phyloP scores from a whole-genome alignment of 352 stramenopile species.

The Blastocystis sp. region DNA sequence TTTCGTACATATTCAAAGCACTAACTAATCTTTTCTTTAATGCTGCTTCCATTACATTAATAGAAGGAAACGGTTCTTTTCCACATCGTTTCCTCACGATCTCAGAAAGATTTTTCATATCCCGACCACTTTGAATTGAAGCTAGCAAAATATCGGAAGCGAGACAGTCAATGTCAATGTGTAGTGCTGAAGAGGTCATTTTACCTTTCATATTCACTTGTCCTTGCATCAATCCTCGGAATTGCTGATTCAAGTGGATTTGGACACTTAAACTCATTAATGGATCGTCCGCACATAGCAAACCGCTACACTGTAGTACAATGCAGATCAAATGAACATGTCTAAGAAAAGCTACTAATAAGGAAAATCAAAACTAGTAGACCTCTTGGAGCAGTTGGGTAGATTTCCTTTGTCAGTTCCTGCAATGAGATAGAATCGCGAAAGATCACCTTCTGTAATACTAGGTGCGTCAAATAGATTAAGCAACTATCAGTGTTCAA shows the following conservation, averaged over 20 bases:
- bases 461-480: background rate
- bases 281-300: no score
- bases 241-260: no score
- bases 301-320: background rate
- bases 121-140: no score
- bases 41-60: background rate
- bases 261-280: no score
- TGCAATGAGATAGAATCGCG: background rate
- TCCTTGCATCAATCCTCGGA: no score
- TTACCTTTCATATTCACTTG: no score
- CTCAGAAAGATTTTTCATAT: no score
- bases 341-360: background rate
- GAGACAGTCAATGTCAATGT: no score
- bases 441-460: background rate
- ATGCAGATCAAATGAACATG: background rate
- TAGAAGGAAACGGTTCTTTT: background rate
- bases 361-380: background rate
- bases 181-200: no score
- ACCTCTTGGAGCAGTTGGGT: background rate
- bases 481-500: background rate
- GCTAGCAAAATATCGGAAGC: no score
- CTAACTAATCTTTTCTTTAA: background rate
- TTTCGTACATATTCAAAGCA: background rate
- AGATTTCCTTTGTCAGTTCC: background rate
- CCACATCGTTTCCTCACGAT: no score